Base-by-base conservation (phyloP, 139 green algal genomes). In the Chlorella sp. region DNA sequence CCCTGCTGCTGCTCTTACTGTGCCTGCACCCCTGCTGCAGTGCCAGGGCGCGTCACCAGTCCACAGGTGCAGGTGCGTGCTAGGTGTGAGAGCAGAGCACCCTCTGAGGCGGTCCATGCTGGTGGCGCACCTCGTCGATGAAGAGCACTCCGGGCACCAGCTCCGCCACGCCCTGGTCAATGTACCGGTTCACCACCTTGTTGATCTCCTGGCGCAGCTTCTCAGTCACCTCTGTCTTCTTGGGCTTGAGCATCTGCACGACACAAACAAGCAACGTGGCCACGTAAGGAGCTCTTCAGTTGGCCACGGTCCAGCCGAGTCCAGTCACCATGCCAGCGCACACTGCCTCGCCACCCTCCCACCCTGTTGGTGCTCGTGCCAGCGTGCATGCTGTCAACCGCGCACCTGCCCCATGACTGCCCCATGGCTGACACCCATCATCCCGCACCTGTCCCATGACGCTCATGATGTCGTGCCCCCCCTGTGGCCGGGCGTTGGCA, bases 211-310 rank as follows among this genome's bases (percentile, higher is more conserved):
- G 85, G 26, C 95, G 82, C 77, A 99, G 85, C 89, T 98, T 98
- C 62, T 99, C 95, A 1, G 95, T 99, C 77, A 99, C 97, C 77
- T 99, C 95, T 0, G 95, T 99, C 86, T 99, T 99, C 85, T 98
- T 98, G 27, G 88, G 90, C 76, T 97, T 97, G 62, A 98, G 85
- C 85, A 99, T 93, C 80, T 91, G 82, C 64, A 34, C 5, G 1
- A 17, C 49, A 64, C 69, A 62, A 29, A 31, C 0, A 62, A n/a
- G n/a, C n/a, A n/a, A n/a, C n/a, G n/a, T n/a, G n/a, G n/a, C n/a
- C n/a, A n/a, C n/a, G n/a, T n/a, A n/a, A n/a, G n/a, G n/a, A n/a
- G n/a, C n/a, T n/a, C n/a, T n/a, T n/a, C n/a, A n/a, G n/a, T n/a
- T n/a, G n/a, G n/a, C n/a, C n/a, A n/a, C n/a, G n/a, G n/a, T n/a